Evolutionary conservation across 805 yeast species (phyloP).

Genomic region (Metschnikowia similis): DNA sequence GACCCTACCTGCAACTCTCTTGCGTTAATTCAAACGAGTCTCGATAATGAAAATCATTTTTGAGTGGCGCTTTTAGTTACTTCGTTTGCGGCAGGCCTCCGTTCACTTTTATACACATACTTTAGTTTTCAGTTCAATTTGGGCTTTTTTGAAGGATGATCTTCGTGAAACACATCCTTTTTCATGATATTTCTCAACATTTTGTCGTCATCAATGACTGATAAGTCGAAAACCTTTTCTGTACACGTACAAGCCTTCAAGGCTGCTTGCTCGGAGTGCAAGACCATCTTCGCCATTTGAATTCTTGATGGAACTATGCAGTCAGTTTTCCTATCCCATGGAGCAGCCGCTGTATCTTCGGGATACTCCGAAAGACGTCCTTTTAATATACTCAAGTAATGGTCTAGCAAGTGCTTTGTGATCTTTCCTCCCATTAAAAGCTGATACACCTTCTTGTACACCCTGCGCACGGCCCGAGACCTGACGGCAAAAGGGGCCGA

Average conservation of each 20-base stretch:
- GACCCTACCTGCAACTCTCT: not conserved
- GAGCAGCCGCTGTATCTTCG: constrained; percentile 15
- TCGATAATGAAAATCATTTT: not conserved
- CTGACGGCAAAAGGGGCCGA: constrained; percentile 22
- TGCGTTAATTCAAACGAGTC: not conserved
- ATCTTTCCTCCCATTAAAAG: constrained; percentile 48
- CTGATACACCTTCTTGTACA: constrained; percentile 58
- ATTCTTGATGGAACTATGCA: not conserved
- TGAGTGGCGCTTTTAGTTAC: not conserved
- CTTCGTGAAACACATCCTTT: constrained; percentile 26
- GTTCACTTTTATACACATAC: not conserved
- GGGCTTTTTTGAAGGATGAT: constrained; percentile 14
- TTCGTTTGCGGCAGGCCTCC: not conserved
- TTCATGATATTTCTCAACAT: constrained; percentile 56
- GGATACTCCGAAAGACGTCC: constrained; percentile 49
- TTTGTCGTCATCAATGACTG: constrained; percentile 55
- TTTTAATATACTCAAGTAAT: constrained; percentile 31
- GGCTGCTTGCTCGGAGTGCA: constrained; percentile 53
- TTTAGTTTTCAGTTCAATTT: constrained; percentile 15
- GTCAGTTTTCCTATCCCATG: not conserved
- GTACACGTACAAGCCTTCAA: constrained; percentile 38
- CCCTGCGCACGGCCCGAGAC: constrained; percentile 38
- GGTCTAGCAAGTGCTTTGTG: constrained; percentile 34
- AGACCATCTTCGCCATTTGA: constrained; percentile 51
- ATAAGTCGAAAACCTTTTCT: constrained; percentile 29